These are phyloP conservation scores for Selaginella moellendorffii DNA, from an alignment of 75 land plant genomes.

Conservation along the genomic window DNA sequence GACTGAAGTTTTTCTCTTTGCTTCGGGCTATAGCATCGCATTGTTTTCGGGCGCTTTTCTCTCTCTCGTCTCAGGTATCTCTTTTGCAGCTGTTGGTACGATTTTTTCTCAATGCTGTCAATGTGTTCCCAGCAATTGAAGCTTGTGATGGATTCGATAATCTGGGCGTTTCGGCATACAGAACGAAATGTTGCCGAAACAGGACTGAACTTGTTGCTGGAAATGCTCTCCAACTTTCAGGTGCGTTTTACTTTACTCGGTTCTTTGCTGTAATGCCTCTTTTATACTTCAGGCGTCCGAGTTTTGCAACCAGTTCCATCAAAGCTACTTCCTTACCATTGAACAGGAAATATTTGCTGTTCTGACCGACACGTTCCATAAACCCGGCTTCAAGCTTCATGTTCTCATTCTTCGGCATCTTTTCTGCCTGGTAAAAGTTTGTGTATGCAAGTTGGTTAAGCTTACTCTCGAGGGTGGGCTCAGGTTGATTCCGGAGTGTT, in stretches of 20 bases:
- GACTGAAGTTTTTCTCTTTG: constrained; percentile 86
- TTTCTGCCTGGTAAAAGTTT: constrained; percentile 63
- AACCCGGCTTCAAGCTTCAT: constrained; percentile 95
- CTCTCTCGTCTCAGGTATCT: constrained; percentile 67
- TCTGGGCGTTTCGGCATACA: constrained; percentile 86
- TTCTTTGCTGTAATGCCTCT: neutral
- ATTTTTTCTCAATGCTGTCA: neutral
- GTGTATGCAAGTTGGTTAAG: neutral
- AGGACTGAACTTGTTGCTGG: constrained; percentile 75
- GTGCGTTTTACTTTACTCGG: constrained; percentile 20
- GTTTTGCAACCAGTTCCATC: constrained; percentile 91
- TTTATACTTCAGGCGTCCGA: constrained; percentile 47
- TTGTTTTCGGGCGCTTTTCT: constrained; percentile 81
- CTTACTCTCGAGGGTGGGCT: too few species aligned
- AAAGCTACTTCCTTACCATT: constrained; percentile 63
- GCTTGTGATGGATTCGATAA: constrained; percentile 92
- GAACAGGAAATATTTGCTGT: constrained; percentile 96
- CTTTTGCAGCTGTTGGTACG: neutral
- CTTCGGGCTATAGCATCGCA: constrained; percentile 87
- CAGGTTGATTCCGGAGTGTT: constrained; percentile 80
- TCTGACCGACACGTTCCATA: constrained; percentile 90
- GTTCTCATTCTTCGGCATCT: constrained; percentile 79
- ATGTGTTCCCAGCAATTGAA: constrained; percentile 63
- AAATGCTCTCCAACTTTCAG: constrained; percentile 93
- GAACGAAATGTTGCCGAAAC: constrained; percentile 99